Conservation (phyloP, 768 basidiomycete genomes). For the Scleroderma bovista region DNA sequence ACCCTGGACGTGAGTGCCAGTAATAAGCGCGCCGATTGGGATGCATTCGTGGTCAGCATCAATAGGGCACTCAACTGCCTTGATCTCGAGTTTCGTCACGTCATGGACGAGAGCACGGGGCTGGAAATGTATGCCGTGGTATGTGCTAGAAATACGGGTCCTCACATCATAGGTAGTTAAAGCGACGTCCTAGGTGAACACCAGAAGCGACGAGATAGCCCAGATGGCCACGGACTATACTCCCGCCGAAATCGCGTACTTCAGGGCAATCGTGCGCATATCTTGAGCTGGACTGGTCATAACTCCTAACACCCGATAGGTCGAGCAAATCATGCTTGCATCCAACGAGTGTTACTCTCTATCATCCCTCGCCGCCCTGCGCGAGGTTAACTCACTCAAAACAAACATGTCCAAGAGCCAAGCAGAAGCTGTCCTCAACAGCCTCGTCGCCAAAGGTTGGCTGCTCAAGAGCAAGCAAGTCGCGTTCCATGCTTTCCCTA, state of each 20-base stretch:
- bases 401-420: conserved; percentile 68
- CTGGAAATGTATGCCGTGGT: conserved; percentile 66
- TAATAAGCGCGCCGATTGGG: conserved; percentile 46
- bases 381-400: conserved; percentile 59
- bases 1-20: conserved; percentile 41
- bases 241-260: conserved; percentile 74
- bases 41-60: conserved; percentile 51
- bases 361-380: conserved; percentile 70
- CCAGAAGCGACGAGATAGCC: conserved; percentile 74
- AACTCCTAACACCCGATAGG: conserved; percentile 38
- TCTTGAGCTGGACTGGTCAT: not conserved
- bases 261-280: conserved; percentile 68
- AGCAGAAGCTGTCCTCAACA: conserved; percentile 64
- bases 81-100: conserved; percentile 64
- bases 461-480: conserved; percentile 68
- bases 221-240: conserved; percentile 83
- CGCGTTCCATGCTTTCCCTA: not conserved
- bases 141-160: conserved; percentile 18
- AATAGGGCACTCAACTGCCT: conserved; percentile 62
- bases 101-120: conserved; percentile 61
- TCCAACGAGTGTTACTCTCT: conserved; percentile 70
- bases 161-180: not conserved
- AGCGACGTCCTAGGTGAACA: conserved; percentile 54
- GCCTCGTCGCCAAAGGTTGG: conserved; percentile 85
- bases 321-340: conserved; percentile 85